phyloP scores from a whole-genome alignment of 768 basidiomycete species.

The Tricholoma sp. region DNA sequence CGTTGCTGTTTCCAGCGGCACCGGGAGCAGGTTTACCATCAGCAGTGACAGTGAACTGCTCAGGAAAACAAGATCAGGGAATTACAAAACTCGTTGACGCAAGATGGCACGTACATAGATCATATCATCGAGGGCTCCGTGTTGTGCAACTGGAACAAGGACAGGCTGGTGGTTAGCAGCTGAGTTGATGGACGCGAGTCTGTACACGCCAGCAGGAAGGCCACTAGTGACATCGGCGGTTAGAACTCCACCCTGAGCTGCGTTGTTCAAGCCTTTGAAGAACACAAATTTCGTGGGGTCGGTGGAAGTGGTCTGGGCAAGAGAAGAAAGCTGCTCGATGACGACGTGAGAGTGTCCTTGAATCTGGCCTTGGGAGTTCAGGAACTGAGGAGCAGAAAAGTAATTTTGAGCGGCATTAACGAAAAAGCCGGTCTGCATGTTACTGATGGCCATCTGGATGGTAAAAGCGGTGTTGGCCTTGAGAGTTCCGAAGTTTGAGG shows the following conservation, averaged over 20 bases:
- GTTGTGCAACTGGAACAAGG: conserved; percentile 44
- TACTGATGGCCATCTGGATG: conserved; percentile 32
- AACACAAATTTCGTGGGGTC: conserved; percentile 54
- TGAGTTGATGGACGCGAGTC: conserved; percentile 47
- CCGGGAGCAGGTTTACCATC: conserved; percentile 21
- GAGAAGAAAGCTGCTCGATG: conserved; percentile 25
- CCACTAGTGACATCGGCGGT: conserved; percentile 43
- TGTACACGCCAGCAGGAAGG: conserved; percentile 55
- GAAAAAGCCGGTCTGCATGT: conserved; percentile 36
- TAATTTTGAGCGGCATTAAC: conserved; percentile 36
- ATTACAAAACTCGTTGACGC: conserved; percentile 1
- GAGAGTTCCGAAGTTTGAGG: conserved; percentile 34
- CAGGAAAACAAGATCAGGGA: background rate
- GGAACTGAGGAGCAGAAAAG: conserved; percentile 42
- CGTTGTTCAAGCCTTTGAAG: conserved; percentile 57
- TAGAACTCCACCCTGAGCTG: conserved; percentile 45
- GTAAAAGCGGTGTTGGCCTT: conserved; percentile 37
- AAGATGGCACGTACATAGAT: conserved; percentile 33
- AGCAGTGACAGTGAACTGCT: conserved; percentile 30
- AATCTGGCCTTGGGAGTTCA: conserved; percentile 37
- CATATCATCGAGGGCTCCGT: conserved; percentile 43
- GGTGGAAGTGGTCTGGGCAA: conserved; percentile 33
- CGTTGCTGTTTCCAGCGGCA: conserved; percentile 1
- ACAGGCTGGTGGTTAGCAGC: conserved; percentile 47
- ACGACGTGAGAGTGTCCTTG: conserved; percentile 43